phyloP scores from a whole-genome alignment of 495 filamentous ascomycete species.

The Daldinia childiae region DNA sequence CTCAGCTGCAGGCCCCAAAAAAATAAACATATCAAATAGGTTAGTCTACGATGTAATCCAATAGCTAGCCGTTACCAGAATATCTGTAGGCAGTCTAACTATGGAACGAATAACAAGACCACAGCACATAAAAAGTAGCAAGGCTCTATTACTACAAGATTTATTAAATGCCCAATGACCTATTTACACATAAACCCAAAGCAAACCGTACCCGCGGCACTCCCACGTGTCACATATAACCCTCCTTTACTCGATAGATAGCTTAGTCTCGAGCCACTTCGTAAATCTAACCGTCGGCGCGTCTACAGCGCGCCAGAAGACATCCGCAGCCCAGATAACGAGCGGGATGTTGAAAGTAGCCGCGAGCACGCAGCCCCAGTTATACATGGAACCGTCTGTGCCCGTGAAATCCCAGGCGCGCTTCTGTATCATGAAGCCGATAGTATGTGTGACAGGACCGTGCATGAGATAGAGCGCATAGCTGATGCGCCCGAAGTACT shows the following conservation, averaged over 20 bases:
- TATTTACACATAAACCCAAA: constrained; percentile 15
- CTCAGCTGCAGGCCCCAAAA: too few relatives aligned
- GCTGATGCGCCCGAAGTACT: constrained; percentile 62
- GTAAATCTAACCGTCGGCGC: constrained; percentile 57
- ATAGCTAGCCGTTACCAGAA: not conserved
- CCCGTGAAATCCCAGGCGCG: constrained; percentile 50
- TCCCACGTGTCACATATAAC: not conserved
- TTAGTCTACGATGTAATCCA: not conserved
- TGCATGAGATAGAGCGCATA: constrained; percentile 64
- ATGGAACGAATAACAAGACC: not conserved
- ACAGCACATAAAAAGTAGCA: not conserved
- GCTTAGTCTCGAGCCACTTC: constrained; percentile 52
- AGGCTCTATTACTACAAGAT: constrained; percentile 1
- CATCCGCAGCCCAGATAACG: constrained; percentile 56
- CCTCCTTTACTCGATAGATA: constrained; percentile 22
- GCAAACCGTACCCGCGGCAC: constrained; percentile 17
- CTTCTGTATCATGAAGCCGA: constrained; percentile 53
- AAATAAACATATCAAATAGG: too few relatives aligned
- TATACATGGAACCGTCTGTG: constrained; percentile 47
- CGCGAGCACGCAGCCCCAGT: constrained; percentile 50
- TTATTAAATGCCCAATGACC: constrained; percentile 18
- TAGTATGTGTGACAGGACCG: constrained; percentile 58
- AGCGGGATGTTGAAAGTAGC: constrained; percentile 48
- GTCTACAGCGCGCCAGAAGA: constrained; percentile 59
- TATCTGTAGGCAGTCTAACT: not conserved